Percentiles rank a stretch among this genome's conserved stretches.
These are phyloP conservation scores for Medicago lupulina DNA, from an alignment of 306 rosid genomes.

Conservation along the genomic window DNA sequence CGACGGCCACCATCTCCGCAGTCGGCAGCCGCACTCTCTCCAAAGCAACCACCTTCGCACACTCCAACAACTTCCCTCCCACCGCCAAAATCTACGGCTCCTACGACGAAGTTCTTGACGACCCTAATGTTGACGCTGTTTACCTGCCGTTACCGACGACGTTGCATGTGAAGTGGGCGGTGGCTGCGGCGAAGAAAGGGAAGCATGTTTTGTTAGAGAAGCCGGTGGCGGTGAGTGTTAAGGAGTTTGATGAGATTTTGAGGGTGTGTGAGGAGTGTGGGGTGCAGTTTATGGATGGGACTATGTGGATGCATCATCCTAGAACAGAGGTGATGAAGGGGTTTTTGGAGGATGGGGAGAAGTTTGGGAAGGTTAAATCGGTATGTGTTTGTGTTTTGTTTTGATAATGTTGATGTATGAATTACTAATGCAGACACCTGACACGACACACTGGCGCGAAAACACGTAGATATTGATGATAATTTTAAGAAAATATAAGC, in stretches of 20 bases:
- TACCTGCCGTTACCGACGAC: constrained; percentile 86
- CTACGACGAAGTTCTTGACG: constrained; percentile 79
- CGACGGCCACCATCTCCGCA: constrained; percentile 64
- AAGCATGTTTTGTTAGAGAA: constrained; percentile 91
- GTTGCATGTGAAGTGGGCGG: constrained; percentile 82
- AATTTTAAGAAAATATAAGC: too few species aligned
- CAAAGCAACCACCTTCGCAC: constrained; percentile 74
- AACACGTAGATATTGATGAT: too few species aligned
- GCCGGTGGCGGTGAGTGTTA: constrained; percentile 74
- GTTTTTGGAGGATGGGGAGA: constrained; percentile 38
- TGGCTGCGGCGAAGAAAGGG: constrained; percentile 71
- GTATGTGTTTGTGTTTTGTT: neutral
- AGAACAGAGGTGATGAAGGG: constrained; percentile 50
- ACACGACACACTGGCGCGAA: too few species aligned
- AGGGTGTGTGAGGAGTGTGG: constrained; percentile 77
- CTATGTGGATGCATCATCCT: constrained; percentile 96
- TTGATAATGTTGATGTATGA: neutral
- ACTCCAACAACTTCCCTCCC: constrained; percentile 63
- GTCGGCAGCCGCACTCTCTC: constrained; percentile 80
- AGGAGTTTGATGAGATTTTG: constrained; percentile 62
- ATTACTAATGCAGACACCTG: too few species aligned
- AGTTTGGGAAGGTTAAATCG: constrained; percentile 47
- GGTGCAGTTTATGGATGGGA: constrained; percentile 96
- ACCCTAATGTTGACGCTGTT: constrained; percentile 79
- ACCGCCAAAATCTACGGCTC: constrained; percentile 69